Percentiles rank a stretch among this genome's conserved stretches.
Conservation (phyloP, 139 green algal genomes). For the Coelastrella sp. region DNA sequence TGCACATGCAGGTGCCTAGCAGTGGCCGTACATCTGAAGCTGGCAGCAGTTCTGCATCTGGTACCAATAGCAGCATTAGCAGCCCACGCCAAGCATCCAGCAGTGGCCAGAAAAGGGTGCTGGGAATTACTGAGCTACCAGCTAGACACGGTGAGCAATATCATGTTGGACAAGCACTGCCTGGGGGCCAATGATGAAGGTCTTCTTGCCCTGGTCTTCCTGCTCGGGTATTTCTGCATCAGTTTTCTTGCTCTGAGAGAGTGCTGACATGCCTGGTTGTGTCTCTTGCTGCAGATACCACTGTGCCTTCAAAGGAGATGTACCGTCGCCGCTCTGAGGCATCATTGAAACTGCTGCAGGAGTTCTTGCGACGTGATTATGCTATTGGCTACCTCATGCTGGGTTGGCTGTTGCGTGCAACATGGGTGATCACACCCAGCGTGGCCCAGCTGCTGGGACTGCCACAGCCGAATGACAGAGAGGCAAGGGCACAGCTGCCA, state of each 20-base stretch:
- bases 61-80: neutral
- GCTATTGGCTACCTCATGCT: constrained; percentile 45
- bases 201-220: neutral
- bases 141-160: neutral
- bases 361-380: constrained; percentile 41
- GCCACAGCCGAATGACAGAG: constrained; percentile 6
- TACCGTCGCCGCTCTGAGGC: neutral
- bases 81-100: neutral
- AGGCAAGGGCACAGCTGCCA: constrained; percentile 13
- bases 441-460: constrained; percentile 38
- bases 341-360: constrained; percentile 25
- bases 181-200: neutral
- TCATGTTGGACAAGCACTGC: neutral
- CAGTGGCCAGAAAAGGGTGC: constrained; percentile 5
- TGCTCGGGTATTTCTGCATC: neutral
- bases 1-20: constrained; percentile 16
- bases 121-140: constrained; percentile 19
- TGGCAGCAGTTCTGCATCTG: neutral
- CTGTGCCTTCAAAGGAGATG: neutral
- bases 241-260: neutral
- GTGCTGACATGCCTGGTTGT: neutral
- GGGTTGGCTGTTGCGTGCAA: constrained; percentile 27
- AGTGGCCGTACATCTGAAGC: neutral
- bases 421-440: constrained; percentile 32
- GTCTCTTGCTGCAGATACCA: neutral